These are phyloP conservation scores for Neofusicoccum ribis DNA, from an alignment of 2,329 filamentous ascomycete species.

Conservation along the genomic window DNA sequence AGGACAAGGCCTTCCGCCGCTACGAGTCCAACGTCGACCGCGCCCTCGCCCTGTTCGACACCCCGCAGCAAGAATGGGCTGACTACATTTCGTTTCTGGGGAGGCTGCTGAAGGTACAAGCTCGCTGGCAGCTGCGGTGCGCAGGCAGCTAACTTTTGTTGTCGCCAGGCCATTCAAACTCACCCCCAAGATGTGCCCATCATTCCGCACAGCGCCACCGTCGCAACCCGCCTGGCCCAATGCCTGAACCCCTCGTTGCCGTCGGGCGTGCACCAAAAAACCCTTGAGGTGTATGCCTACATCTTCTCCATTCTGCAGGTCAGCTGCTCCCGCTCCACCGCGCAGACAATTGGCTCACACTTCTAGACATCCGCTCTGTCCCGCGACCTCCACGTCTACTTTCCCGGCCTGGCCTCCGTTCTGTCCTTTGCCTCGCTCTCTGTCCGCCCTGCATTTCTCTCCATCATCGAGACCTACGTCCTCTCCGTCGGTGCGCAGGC, in stretches of 20 bases:
- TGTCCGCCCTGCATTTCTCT: conserved; percentile 81
- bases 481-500: conserved; percentile 68
- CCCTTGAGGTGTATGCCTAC: conserved; percentile 88
- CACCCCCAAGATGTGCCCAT: conserved; percentile 70
- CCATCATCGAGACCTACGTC: conserved; percentile 79
- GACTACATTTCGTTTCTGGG: conserved; percentile 98
- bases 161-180: conserved; percentile 75
- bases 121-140: background rate
- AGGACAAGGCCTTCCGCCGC: conserved; percentile 73
- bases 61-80: conserved; percentile 94
- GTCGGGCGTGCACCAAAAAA: conserved; percentile 96
- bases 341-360: conserved; percentile 45
- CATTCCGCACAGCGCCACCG: conserved; percentile 77
- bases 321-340: conserved; percentile 55
- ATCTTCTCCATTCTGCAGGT: conserved; percentile 78
- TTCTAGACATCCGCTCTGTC: conserved; percentile 66
- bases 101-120: conserved; percentile 76
- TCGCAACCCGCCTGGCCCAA: conserved; percentile 90
- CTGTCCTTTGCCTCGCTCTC: conserved; percentile 93
- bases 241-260: conserved; percentile 91
- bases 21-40: conserved; percentile 89
- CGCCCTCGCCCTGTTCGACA: conserved; percentile 86
- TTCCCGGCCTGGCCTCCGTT: conserved; percentile 84
- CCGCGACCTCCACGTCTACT: conserved; percentile 79
- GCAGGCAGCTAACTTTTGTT: conserved; percentile 14